These are phyloP conservation scores for Barnettozyma sp. DNA, from an alignment of 805 yeast species.

Conservation along the genomic window DNA sequence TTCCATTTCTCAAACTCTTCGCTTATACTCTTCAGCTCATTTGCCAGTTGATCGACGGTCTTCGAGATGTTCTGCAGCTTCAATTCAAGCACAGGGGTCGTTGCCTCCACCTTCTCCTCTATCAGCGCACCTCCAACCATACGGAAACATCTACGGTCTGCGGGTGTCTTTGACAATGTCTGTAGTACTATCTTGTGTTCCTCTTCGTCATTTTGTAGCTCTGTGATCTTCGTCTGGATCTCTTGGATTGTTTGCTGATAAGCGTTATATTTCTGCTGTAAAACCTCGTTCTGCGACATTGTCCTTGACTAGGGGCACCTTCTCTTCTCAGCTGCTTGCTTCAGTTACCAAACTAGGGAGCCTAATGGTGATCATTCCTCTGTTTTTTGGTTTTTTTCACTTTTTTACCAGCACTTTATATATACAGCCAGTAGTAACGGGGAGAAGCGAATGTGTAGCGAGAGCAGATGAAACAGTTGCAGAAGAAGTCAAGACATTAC, in stretches of 20 bases:
- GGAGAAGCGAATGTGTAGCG: no score
- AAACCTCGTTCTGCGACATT: constrained; percentile 22
- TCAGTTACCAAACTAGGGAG: no score
- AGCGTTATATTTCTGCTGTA: constrained; percentile 45
- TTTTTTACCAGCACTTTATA: no score
- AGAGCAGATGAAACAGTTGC: no score
- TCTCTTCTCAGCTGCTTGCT: no score
- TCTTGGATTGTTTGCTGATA: constrained; percentile 44
- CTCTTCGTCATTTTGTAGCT: constrained; percentile 42
- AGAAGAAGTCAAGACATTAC: not conserved
- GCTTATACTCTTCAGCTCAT: constrained; percentile 29
- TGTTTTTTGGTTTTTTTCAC: no score
- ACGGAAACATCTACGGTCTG: constrained; percentile 72
- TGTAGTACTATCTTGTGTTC: constrained; percentile 49
- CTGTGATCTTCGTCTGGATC: constrained; percentile 39
- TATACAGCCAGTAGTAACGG: no score
- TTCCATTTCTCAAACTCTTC: constrained; percentile 41
- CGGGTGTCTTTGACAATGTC: constrained; percentile 45
- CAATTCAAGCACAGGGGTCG: constrained; percentile 51
- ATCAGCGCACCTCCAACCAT: constrained; percentile 93
- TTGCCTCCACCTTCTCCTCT: constrained; percentile 76
- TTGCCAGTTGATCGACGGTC: constrained; percentile 29
- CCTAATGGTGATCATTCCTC: no score
- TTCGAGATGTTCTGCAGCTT: constrained; percentile 43
- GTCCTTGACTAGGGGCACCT: no score